Evolutionary conservation across 2,329 filamentous ascomycete species (phyloP).

Genomic region (Colletotrichum lindemuthianum): DNA sequence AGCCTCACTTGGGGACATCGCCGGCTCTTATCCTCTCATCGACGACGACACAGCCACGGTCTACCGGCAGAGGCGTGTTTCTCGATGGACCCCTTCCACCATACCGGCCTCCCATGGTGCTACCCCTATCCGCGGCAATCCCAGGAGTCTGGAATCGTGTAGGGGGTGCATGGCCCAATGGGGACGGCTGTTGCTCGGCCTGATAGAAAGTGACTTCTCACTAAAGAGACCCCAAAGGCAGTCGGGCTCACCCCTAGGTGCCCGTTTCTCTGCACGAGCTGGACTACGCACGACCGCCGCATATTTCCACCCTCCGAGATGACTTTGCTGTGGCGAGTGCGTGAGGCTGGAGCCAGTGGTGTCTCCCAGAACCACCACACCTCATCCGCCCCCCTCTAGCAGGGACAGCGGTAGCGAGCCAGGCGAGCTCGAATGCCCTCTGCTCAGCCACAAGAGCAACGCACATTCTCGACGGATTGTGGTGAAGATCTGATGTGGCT

Average conservation of each 20-base stretch:
- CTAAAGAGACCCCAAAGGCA: conserved; percentile 26
- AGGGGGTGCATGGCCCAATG: conserved; percentile 26
- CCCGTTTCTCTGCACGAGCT: conserved; percentile 16
- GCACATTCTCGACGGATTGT: background rate
- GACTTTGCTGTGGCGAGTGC: conserved; percentile 27
- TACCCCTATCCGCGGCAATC: conserved; percentile 34
- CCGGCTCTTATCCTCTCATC: conserved; percentile 27
- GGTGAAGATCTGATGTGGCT: conserved; percentile 11
- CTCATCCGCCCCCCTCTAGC: background rate
- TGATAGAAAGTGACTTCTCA: conserved; percentile 38
- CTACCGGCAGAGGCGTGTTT: conserved; percentile 15
- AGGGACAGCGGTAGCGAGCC: background rate
- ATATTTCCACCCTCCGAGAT: background rate
- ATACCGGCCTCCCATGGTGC: conserved; percentile 28
- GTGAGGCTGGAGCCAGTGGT: conserved; percentile 28
- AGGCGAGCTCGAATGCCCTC: background rate
- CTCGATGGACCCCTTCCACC: conserved; percentile 24
- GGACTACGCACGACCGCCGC: conserved; percentile 10
- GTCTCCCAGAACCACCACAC: conserved; percentile 13
- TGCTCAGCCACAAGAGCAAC: conserved; percentile 31
- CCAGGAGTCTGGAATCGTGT: conserved; percentile 34
- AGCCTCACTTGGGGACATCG: background rate
- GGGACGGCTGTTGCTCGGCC: conserved; percentile 7
- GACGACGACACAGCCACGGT: conserved; percentile 13
- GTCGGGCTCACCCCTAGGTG: conserved; percentile 11